Evolutionary conservation across 305 asterid species (phyloP).

Genomic region (Fraxinus sp.): DNA sequence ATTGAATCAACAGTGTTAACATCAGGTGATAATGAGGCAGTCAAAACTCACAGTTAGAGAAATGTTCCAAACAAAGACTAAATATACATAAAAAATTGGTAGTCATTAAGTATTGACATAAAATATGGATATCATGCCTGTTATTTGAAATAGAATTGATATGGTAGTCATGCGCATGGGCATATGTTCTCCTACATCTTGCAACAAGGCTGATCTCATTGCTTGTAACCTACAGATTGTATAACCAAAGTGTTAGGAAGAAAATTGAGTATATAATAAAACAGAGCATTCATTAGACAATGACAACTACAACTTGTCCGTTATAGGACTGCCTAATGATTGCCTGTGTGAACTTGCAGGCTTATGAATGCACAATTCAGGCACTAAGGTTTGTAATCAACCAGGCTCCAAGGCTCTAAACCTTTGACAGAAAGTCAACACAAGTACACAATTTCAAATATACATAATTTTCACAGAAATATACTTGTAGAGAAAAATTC

Average conservation of each 20-base stretch:
- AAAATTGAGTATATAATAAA: constrained; percentile 11
- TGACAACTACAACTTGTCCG: constrained; percentile 2
- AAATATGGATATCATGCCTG: constrained; percentile 55
- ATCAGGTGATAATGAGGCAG: neutral
- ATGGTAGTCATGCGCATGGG: constrained; percentile 98
- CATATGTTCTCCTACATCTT: constrained; percentile 93
- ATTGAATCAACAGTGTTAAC: constrained; percentile 10
- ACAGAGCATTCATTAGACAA: constrained; percentile 21
- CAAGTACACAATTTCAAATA: neutral
- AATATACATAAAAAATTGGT: constrained; percentile 6
- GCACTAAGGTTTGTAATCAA: neutral
- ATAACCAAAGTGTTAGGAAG: constrained; percentile 24
- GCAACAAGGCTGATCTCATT: constrained; percentile 86
- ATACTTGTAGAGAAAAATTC: neutral
- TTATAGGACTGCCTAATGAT: constrained; percentile 6
- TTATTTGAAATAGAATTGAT: constrained; percentile 95
- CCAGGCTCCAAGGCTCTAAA: constrained; percentile 17
- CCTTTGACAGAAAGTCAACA: neutral
- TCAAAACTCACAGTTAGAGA: constrained; percentile 1
- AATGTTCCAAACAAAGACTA: neutral
- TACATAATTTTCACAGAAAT: constrained; percentile 11
- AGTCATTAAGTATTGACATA: constrained; percentile 15
- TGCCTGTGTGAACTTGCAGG: neutral
- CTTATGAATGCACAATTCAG: constrained; percentile 6
- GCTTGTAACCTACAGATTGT: constrained; percentile 67